phyloP scores from a whole-genome alignment of 768 basidiomycete genomes.

The Lentinula aciculospora region DNA sequence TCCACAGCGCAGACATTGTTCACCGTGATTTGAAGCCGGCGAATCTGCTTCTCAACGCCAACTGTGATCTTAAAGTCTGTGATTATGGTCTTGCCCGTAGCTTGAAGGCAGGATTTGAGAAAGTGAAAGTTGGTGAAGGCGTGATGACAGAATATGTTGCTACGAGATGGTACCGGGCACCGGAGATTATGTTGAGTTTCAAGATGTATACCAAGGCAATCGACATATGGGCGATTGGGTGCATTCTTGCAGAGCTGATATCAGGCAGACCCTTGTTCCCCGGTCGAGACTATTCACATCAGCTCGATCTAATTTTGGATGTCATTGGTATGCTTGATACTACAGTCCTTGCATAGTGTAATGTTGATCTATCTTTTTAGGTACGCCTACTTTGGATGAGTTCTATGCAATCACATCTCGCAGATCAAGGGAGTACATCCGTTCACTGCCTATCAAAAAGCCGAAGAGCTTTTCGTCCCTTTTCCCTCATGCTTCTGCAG shows the following conservation, averaged over 20 bases:
- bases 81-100: slow-evolving; percentile 83
- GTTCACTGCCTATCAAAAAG: slow-evolving; percentile 80
- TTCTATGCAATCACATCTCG: slow-evolving; percentile 86
- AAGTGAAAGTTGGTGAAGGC: slow-evolving; percentile 52
- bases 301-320: slow-evolving; percentile 83
- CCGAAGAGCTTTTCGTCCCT: slow-evolving; percentile 61
- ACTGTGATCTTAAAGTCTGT: slow-evolving; percentile 85
- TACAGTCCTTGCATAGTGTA: no score
- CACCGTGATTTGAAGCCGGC: slow-evolving; percentile 82
- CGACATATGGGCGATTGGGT: slow-evolving; percentile 72
- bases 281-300: slow-evolving; percentile 83
- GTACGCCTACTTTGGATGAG: slow-evolving; percentile 82
- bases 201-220: slow-evolving; percentile 82
- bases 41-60: slow-evolving; percentile 83
- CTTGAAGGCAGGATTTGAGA: slow-evolving; percentile 57
- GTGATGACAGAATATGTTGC: slow-evolving; percentile 86
- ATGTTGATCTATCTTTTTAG: not conserved
- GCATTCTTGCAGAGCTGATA: slow-evolving; percentile 78
- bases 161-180: slow-evolving; percentile 32
- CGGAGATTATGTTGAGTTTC: slow-evolving; percentile 91
- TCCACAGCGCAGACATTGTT: slow-evolving; percentile 82
- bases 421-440: slow-evolving; percentile 83
- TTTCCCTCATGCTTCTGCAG: slow-evolving; percentile 73
- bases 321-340: slow-evolving; percentile 51
- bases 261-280: slow-evolving; percentile 83